Evolutionary conservation across 805 yeast genomes (phyloP), one percentile per base, ranked within the genome.

Genomic region (Yamadazyma akitaensis): DNA sequence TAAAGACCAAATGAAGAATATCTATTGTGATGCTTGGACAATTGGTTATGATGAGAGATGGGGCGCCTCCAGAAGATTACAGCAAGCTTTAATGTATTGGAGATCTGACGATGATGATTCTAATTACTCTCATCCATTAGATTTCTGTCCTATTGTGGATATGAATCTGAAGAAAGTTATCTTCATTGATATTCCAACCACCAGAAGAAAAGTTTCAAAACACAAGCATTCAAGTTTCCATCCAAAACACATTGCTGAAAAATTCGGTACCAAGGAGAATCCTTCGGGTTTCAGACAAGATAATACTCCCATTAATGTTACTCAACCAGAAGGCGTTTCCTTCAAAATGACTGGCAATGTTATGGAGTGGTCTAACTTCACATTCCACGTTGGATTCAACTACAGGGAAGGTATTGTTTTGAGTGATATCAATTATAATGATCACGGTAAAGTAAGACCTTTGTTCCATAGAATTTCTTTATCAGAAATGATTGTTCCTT

Each of bases 401-500:
- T 84, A 85, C 72, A 79, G 92, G 71, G 94, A 86, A 67, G 94
- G 94, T 53, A 82, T 86, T 62, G 92, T 86, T 26, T 75, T 86
- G 53, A 79, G 84, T 55, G 90, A 86, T 65, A 76, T 86, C 59
- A 67, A 77, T 32, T 85, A 81, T 75, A 83, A 85, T 59, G 92
- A 85, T 62, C 88, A 83, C 55, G 91, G 90, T 44, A 76, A 79
- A 38, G 81, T 73, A 41, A 75, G 90, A 65, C 85, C 91, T 35
- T 65, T 86, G 45, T 85, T 86, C 78, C 89, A 86, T 73, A 76
- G 94, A 66, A 74, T 85, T 58, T 85, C 92, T 2, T 70, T 85
- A 50, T 73, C 85, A 33, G 94, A 85, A 70, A 85, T 86, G 92
- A 82, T 86, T 68, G 94, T 86, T 49, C 94, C 94, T 19, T 86